Base-by-base conservation (phyloP, 2,329 filamentous ascomycete species). In the Paraphoma sp. region DNA sequence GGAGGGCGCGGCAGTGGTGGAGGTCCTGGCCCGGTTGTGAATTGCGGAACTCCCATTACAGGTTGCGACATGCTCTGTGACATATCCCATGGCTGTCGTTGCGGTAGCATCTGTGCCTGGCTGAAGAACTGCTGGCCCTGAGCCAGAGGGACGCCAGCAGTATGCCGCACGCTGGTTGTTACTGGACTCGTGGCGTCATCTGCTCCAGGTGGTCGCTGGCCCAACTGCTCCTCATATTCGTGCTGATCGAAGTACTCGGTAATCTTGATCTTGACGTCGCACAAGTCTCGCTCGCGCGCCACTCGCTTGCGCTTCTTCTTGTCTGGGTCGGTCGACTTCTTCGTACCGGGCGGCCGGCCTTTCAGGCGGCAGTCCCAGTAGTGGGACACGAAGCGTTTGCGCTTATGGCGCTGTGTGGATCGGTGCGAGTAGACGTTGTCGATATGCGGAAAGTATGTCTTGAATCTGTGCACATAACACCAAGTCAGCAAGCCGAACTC, bases 311-410 rank as follows among this genome's bases (percentile, higher is more conserved):
- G 84, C 76, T 92, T 93, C 82, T 92, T 93, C 80, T 92, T 93
- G 72, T 87, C 88, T 0, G 91, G 90, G 66, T 93, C 90, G 45
- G 90, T 86, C 0, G 89, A 91, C 73, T 93, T 93, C 56, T 89
- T 88, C 4, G 90, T 93, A 30, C 91, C 91, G 0, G 90, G 87
- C 0, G 90, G 90, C 0, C 91, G 84, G 23, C 91, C 91, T 77
- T 93, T 93, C 69, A 93, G 84, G 33, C 91, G 86, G 69, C 91
- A 94, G 77, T 93, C 91, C 88, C 89, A 93, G 76, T 93, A 94
- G 76, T 93, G 90, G 1, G 89, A 92, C 52, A 92, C 83, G 64
- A 93, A 91, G n/a, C 89, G 88, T 67, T 91, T 92, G 68, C 89
- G 88, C 79, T 93, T 93, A 76, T 93, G 92, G 51, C 83, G 84